A percentile compares a stretch with the other conserved stretches of the same genome.
Evolutionary conservation across 2,329 filamentous ascomycete species (phyloP).

Genomic region (Catunica adiposa): DNA sequence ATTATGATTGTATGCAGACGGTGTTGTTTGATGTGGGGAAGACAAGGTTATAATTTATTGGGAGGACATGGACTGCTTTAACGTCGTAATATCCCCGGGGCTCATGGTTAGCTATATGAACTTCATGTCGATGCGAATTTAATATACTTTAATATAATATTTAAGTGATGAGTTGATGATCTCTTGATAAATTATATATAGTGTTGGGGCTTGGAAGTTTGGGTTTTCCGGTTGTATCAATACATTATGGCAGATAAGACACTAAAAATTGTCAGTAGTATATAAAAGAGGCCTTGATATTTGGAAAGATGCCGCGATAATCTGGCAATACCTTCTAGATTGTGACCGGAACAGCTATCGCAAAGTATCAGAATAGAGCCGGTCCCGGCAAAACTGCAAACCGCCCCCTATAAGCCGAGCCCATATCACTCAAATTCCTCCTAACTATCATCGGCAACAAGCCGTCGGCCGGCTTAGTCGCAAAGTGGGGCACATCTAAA

Average conservation of each 20-base stretch:
- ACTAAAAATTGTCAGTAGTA: too few species aligned
- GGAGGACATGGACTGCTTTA: background rate
- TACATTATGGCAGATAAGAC: too few species aligned
- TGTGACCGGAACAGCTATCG: too few species aligned
- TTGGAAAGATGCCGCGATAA: too few species aligned
- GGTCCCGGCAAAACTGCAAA: background rate
- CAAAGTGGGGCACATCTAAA: background rate
- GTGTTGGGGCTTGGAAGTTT: too few species aligned
- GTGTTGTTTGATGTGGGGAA: background rate
- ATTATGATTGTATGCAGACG: background rate
- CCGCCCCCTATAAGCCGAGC: background rate
- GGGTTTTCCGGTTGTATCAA: too few species aligned
- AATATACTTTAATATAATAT: too few species aligned
- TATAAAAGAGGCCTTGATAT: too few species aligned
- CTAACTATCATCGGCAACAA: background rate
- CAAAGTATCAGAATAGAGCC: background rate
- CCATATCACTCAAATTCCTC: background rate
- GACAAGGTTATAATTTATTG: background rate
- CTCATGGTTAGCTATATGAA: background rate
- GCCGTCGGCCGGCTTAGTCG: conserved; percentile 4
- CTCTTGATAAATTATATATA: too few species aligned
- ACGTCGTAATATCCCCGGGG: background rate
- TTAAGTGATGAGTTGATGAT: too few species aligned
- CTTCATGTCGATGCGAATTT: too few species aligned
- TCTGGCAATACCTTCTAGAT: too few species aligned